phyloP scores from a whole-genome alignment of 2,329 filamentous ascomycete genomes.

The Clonostachys sp. region DNA sequence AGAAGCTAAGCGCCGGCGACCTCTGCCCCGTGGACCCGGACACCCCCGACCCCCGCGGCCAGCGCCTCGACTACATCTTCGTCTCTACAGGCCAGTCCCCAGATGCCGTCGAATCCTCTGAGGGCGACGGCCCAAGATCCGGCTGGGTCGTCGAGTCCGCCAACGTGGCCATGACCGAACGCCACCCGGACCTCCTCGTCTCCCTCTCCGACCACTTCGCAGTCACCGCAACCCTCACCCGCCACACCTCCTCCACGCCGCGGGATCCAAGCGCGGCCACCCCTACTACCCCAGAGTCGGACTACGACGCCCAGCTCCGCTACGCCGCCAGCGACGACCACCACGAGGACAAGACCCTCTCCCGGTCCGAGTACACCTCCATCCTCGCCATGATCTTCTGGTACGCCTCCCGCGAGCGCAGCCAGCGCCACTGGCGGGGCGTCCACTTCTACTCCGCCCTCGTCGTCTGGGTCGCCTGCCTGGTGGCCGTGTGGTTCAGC shows the following conservation, averaged over 20 bases:
- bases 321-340: constrained; percentile 10
- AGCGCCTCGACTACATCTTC: constrained; percentile 94
- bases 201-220: constrained; percentile 95
- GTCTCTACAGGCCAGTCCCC: constrained; percentile 48
- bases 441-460: constrained; percentile 69
- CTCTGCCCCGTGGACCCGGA: constrained; percentile 56
- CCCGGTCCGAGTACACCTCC: constrained; percentile 43
- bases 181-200: constrained; percentile 76
- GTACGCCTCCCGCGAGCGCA: constrained; percentile 67
- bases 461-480: constrained; percentile 65
- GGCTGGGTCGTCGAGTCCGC: constrained; percentile 68
- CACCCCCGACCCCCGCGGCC: constrained; percentile 68
- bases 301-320: constrained; percentile 24
- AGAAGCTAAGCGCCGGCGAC: constrained; percentile 57
- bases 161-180: constrained; percentile 73
- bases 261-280: background rate
- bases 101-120: background rate
- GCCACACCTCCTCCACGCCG: constrained; percentile 22
- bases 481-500: constrained; percentile 83
- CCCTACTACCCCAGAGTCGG: constrained; percentile 8
- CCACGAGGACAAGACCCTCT: constrained; percentile 10
- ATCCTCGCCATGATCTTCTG: constrained; percentile 66
- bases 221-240: constrained; percentile 71
- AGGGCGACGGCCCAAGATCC: constrained; percentile 3
- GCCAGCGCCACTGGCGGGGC: constrained; percentile 68